Percentiles rank a stretch among this genome's conserved stretches.
phyloP scores from a whole-genome alignment of 1,284 basidiomycete genomes.

The Fomes fomentarius region DNA sequence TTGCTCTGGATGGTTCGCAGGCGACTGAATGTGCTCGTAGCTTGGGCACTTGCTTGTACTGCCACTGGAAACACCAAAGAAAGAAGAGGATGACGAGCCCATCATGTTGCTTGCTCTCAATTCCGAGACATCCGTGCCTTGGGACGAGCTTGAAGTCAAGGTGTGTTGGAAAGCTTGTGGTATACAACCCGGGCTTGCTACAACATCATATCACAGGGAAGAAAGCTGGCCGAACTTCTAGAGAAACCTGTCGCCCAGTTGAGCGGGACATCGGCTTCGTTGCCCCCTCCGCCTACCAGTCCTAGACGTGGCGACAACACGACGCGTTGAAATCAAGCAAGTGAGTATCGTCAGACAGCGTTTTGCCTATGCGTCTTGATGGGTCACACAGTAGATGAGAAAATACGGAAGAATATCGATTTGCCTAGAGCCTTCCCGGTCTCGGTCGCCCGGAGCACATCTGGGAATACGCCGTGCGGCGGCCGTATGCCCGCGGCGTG shows the following conservation, averaged over 20 bases:
- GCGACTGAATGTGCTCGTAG: conserved; percentile 38
- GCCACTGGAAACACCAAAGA: conserved; percentile 45
- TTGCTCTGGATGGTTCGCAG: background rate
- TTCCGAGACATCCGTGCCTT: conserved; percentile 57
- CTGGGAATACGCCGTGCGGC: background rate
- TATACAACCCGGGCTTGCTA: background rate
- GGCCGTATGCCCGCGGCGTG: background rate
- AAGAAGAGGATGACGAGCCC: conserved; percentile 39
- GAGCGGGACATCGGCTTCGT: conserved; percentile 33
- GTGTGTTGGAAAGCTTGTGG: conserved; percentile 38
- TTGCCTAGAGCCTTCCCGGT: background rate
- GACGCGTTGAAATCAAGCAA: conserved; percentile 18
- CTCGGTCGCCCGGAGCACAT: background rate
- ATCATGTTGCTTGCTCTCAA: conserved; percentile 72
- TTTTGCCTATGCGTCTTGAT: background rate
- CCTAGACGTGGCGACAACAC: conserved; percentile 27
- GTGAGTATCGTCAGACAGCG: background rate
- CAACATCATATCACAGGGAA: conserved; percentile 45
- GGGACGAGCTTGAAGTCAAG: conserved; percentile 65
- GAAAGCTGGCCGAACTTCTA: conserved; percentile 48
- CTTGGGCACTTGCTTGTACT: conserved; percentile 71
- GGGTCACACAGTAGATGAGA: background rate
- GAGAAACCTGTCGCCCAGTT: conserved; percentile 45
- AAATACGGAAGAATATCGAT: background rate
- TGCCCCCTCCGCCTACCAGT: conserved; percentile 29